These are phyloP conservation scores for Picea sitchensis DNA, from an alignment of 75 land plant genomes.

Conservation along the genomic window DNA sequence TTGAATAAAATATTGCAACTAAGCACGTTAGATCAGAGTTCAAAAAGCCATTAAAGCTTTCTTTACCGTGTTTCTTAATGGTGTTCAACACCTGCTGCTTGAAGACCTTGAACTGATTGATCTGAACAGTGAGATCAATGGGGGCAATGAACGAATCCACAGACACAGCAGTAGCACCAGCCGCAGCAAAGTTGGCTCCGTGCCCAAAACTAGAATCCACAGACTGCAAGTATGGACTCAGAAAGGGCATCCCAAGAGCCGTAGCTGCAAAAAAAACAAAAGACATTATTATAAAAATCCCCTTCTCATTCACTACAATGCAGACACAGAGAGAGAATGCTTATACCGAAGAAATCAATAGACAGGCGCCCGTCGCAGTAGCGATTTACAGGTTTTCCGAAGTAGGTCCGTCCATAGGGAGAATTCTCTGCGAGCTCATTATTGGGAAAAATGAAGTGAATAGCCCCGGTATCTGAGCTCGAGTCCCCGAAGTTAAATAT, in stretches of 20 bases:
- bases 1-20: no score
- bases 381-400: slow-evolving; percentile 11
- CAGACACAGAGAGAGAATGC: no score
- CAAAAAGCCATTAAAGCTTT: no score
- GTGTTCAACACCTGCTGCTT: slow-evolving; percentile 6
- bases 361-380: slow-evolving; percentile 20
- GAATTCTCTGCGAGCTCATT: neutral
- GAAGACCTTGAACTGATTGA: slow-evolving; percentile 20
- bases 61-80: no score
- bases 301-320: no score
- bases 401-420: slow-evolving; percentile 28
- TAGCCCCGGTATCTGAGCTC: slow-evolving; percentile 26
- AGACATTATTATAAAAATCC: no score
- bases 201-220: slow-evolving; percentile 47
- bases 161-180: slow-evolving; percentile 32
- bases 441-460: slow-evolving; percentile 20
- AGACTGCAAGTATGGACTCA: slow-evolving; percentile 41
- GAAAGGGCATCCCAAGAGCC: slow-evolving; percentile 32
- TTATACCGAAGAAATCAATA: slow-evolving; percentile 13
- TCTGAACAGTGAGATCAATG: slow-evolving; percentile 14
- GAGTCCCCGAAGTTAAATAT: slow-evolving; percentile 32
- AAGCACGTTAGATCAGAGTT: no score
- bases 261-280: slow-evolving; percentile 25
- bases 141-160: slow-evolving; percentile 4
- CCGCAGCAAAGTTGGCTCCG: slow-evolving; percentile 66